A percentile compares a stretch with the other conserved stretches of the same genome.
Evolutionary conservation across 78 protist genomes (phyloP).

Genomic region (Isochrysis galbana): DNA sequence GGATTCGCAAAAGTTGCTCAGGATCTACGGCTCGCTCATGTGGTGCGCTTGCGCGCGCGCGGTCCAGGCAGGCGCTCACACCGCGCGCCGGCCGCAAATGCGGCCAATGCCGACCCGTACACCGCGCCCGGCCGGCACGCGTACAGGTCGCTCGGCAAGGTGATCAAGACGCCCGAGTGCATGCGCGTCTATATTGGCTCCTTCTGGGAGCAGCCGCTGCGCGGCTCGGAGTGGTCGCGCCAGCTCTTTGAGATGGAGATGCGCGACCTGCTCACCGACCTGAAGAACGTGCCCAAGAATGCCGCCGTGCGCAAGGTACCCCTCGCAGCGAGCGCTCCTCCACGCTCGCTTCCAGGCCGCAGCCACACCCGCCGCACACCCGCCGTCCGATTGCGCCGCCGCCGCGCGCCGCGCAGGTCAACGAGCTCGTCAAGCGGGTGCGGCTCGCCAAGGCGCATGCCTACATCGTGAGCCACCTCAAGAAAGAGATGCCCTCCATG

Average conservation of each 20-base stretch:
- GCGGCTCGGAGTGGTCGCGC: constrained; percentile 45
- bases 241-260: constrained; percentile 63
- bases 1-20: constrained; percentile 76
- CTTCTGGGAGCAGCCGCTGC: constrained; percentile 82
- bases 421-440: constrained; percentile 84
- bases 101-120: too few species aligned
- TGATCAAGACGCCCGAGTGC: constrained; percentile 75
- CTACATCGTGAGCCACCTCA: constrained; percentile 56
- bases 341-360: too few species aligned
- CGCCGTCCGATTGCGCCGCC: background rate
- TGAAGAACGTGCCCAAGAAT: constrained; percentile 16
- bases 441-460: constrained; percentile 66
- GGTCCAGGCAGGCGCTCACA: too few species aligned
- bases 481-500: constrained; percentile 72
- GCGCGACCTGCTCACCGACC: constrained; percentile 56
- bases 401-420: constrained; percentile 49
- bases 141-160: constrained; percentile 12
- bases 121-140: too few species aligned
- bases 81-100: too few species aligned
- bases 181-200: constrained; percentile 83
- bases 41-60: constrained; percentile 79
- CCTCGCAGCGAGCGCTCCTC: too few species aligned
- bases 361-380: background rate
- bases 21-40: constrained; percentile 89
- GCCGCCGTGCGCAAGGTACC: constrained; percentile 1